Conservation (phyloP, 345 rosid species). For the Ceriops tagal region DNA sequence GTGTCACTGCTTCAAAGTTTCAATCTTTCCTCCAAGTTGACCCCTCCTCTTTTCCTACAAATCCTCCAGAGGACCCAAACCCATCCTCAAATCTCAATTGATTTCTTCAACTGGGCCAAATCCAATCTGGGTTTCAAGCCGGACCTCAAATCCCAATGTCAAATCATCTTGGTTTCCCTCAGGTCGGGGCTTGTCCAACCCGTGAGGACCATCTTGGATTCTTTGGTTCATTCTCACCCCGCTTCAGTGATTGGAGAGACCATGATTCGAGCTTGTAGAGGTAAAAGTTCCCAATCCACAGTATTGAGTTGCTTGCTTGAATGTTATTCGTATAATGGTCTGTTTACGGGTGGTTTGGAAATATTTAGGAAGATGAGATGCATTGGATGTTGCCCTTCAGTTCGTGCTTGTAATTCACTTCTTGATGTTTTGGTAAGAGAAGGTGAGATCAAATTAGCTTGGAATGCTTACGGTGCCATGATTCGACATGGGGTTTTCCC, state of each 20-base stretch:
- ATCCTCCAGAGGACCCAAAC: slow-evolving; percentile 47
- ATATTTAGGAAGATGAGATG: slow-evolving; percentile 38
- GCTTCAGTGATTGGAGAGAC: slow-evolving; percentile 30
- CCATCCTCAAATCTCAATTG: slow-evolving; percentile 40
- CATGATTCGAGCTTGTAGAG: slow-evolving; percentile 45
- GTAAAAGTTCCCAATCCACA: slow-evolving; percentile 26
- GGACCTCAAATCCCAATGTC: slow-evolving; percentile 52
- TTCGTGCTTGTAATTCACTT: slow-evolving; percentile 42
- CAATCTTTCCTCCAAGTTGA: slow-evolving; percentile 43
- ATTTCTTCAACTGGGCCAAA: slow-evolving; percentile 57
- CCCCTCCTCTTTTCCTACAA: slow-evolving; percentile 45
- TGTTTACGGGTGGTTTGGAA: slow-evolving; percentile 41
- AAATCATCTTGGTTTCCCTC: slow-evolving; percentile 29
- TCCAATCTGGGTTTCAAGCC: slow-evolving; percentile 47
- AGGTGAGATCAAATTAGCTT: slow-evolving; percentile 37
- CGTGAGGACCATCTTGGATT: slow-evolving; percentile 35
- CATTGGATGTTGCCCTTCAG: slow-evolving; percentile 36
- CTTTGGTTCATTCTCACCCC: slow-evolving; percentile 38
- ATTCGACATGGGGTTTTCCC: slow-evolving; percentile 34
- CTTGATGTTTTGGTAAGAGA: slow-evolving; percentile 44
- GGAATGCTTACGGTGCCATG: slow-evolving; percentile 56
- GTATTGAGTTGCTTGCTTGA: slow-evolving; percentile 45
- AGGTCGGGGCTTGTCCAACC: slow-evolving; percentile 31
- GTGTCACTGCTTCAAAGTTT: slow-evolving; percentile 36
- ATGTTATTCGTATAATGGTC: slow-evolving; percentile 38